A percentile compares a stretch with the other conserved stretches of the same genome.
Evolutionary conservation across 2,329 filamentous ascomycete genomes (phyloP).

Genomic region (Fusarium tupiense): DNA sequence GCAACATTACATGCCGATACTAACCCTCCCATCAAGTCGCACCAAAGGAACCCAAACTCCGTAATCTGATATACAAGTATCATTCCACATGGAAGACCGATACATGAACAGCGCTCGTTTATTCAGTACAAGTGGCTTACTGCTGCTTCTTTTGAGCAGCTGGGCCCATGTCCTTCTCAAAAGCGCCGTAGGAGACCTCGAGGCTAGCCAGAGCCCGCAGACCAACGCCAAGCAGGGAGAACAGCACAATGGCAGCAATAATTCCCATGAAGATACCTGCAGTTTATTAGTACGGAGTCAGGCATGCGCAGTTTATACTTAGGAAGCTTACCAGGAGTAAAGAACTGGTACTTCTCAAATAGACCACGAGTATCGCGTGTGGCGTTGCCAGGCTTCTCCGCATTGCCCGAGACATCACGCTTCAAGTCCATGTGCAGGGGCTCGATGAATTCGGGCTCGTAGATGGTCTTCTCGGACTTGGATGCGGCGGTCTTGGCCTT

Average conservation of each 20-base stretch:
- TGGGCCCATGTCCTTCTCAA: slow-evolving; percentile 96
- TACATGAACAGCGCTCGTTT: slow-evolving; percentile 23
- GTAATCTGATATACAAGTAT: slow-evolving; percentile 45
- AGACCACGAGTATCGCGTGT: slow-evolving; percentile 62
- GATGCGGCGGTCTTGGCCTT: slow-evolving; percentile 6
- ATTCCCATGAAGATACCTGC: slow-evolving; percentile 90
- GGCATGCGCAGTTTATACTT: not conserved
- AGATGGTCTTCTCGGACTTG: slow-evolving; percentile 55
- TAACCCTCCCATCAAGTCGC: slow-evolving; percentile 38
- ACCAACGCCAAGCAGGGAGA: slow-evolving; percentile 82
- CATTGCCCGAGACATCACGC: slow-evolving; percentile 57
- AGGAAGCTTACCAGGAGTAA: slow-evolving; percentile 75
- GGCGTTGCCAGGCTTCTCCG: slow-evolving; percentile 50
- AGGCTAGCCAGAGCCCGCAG: slow-evolving; percentile 81
- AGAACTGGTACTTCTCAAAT: slow-evolving; percentile 95
- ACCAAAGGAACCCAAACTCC: slow-evolving; percentile 44
- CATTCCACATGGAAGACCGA: slow-evolving; percentile 11
- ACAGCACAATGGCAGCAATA: slow-evolving; percentile 73
- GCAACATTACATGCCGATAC: slow-evolving; percentile 36
- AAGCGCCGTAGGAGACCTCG: slow-evolving; percentile 91
- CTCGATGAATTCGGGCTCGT: slow-evolving; percentile 73
- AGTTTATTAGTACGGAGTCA: slow-evolving; percentile 4
- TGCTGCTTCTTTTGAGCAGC: slow-evolving; percentile 81
- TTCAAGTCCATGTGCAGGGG: slow-evolving; percentile 78
- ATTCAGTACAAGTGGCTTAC: slow-evolving; percentile 34